phyloP scores from a whole-genome alignment of 2,329 filamentous ascomycete species.

The Aspergillus pseudotamarii region DNA sequence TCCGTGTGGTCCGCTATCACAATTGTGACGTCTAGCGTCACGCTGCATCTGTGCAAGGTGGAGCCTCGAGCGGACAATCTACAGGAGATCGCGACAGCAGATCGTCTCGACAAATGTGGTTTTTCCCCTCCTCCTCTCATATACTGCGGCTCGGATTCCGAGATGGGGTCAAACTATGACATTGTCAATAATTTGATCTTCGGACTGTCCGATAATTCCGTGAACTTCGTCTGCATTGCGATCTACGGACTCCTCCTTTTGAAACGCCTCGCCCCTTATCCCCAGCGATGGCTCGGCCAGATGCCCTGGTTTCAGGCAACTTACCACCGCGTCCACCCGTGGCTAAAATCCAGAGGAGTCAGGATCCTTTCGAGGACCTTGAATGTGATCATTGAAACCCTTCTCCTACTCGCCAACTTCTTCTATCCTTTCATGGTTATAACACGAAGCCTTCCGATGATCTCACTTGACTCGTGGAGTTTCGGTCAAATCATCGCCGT shows the following conservation, averaged over 20 bases:
- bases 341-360: neutral
- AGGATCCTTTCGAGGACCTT: neutral
- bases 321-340: neutral
- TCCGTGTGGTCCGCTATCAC: neutral
- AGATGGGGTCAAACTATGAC: neutral
- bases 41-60: neutral
- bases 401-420: neutral
- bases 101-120: constrained; percentile 1
- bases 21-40: neutral
- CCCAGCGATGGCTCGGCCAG: neutral
- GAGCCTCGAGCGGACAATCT: neutral
- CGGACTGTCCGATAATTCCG: neutral
- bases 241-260: neutral
- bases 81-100: neutral
- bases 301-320: neutral
- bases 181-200: too few relatives aligned
- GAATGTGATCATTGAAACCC: neutral
- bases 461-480: constrained; percentile 1
- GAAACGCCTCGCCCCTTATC: constrained; percentile 1
- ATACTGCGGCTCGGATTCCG: neutral
- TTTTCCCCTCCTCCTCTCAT: neutral
- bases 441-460: neutral
- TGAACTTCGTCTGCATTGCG: neutral
- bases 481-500: constrained; percentile 3
- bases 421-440: neutral